Conservation (phyloP, 2,329 filamentous ascomycete species). For the Diplocarpon rosae region DNA sequence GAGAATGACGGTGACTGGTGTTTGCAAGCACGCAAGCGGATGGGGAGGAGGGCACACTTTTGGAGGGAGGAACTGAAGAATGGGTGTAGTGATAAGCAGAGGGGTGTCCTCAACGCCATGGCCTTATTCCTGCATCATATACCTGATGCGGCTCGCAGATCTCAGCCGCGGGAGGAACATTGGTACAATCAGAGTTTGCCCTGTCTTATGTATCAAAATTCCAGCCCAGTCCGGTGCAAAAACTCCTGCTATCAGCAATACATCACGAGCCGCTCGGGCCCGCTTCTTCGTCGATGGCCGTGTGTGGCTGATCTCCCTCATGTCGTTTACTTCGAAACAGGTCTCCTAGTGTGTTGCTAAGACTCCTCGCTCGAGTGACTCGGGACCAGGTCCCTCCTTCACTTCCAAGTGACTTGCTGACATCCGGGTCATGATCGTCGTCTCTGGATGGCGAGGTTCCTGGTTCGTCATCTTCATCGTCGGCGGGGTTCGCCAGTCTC, state of each 20-base stretch:
- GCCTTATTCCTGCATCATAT: no score
- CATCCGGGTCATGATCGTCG: slow-evolving; percentile 2
- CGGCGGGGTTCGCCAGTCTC: slow-evolving; percentile 12
- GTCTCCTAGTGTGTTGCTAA: slow-evolving; percentile 25
- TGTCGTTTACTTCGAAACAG: slow-evolving; percentile 19
- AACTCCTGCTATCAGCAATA: slow-evolving; percentile 4
- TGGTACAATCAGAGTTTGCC: not conserved
- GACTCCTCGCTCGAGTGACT: slow-evolving; percentile 21
- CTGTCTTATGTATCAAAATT: slow-evolving; percentile 1
- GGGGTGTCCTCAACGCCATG: no score
- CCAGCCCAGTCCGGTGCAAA: slow-evolving; percentile 6
- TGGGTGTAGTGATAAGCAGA: no score
- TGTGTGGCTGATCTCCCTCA: slow-evolving; percentile 2
- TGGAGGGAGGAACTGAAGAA: no score
- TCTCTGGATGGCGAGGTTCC: slow-evolving; percentile 12
- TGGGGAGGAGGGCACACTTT: no score
- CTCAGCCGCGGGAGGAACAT: no score
- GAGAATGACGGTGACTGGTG: no score
- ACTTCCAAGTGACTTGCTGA: slow-evolving; percentile 16
- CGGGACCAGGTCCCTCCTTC: slow-evolving; percentile 12
- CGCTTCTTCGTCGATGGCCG: slow-evolving; percentile 19
- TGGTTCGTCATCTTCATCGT: slow-evolving; percentile 12
- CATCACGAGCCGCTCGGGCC: slow-evolving; percentile 22
- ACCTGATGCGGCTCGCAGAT: no score
- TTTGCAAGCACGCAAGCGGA: no score